These are phyloP conservation scores for Sclerotinia borealis DNA, from an alignment of 2,329 filamentous ascomycete species.

Conservation along the genomic window DNA sequence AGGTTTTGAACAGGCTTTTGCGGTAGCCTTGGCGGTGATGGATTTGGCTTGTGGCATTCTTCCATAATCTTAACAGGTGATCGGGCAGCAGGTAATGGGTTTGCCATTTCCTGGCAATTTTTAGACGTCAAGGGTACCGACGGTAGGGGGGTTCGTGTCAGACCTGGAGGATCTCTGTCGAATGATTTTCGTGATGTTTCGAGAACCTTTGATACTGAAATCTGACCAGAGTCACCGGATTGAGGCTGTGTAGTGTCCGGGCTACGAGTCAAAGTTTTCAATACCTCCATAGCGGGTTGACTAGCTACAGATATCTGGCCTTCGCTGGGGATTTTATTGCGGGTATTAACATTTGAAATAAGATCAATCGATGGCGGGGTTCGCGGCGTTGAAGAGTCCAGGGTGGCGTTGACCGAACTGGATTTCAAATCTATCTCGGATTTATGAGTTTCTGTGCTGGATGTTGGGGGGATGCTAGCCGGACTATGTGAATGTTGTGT, in stretches of 20 bases:
- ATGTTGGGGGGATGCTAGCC: background rate
- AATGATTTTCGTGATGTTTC: background rate
- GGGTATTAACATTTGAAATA: background rate
- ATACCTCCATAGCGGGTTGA: too few species aligned
- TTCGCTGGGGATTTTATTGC: background rate
- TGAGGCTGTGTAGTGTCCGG: background rate
- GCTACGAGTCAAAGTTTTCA: background rate
- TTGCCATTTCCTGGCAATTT: background rate
- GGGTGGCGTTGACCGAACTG: background rate
- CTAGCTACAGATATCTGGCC: background rate
- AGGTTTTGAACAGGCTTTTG: background rate
- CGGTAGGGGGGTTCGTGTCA: background rate
- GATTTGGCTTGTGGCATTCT: background rate
- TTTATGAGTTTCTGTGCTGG: background rate
- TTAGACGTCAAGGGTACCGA: background rate
- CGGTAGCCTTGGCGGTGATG: background rate
- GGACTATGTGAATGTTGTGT: background rate
- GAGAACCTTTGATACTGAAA: background rate
- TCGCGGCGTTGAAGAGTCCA: background rate
- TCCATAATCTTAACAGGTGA: background rate
- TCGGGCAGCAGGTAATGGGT: background rate
- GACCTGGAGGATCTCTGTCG: background rate
- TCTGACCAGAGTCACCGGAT: too few species aligned
- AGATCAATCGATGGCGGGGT: background rate
- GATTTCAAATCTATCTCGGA: background rate